Percentiles rank a stretch among this genome's conserved stretches.
These are phyloP conservation scores for Citrus sp. DNA, from an alignment of 345 rosid genomes.

Conservation along the genomic window DNA sequence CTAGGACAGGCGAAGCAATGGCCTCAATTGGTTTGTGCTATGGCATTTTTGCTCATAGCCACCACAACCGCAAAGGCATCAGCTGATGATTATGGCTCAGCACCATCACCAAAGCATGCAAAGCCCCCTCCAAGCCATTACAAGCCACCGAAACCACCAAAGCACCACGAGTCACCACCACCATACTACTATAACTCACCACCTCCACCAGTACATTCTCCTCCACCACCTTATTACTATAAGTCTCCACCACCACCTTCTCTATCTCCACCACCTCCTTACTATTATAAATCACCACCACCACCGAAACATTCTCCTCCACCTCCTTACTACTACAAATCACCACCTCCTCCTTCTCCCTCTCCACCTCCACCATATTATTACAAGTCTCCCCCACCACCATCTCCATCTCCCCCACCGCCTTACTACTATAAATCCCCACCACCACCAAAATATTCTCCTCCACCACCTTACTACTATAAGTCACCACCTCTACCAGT, in stretches of 20 bases:
- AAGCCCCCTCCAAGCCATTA: not conserved
- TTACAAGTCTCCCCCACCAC: not conserved
- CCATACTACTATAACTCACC: not conserved
- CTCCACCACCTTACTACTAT: not conserved
- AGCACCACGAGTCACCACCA: not conserved
- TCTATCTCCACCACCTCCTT: not conserved
- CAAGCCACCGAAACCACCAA: not conserved
- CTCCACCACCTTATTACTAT: not conserved
- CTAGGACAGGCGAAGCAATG: not conserved
- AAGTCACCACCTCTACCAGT: not conserved
- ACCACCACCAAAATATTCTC: not conserved
- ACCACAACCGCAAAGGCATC: conserved; percentile 6
- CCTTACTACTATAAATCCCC: not conserved
- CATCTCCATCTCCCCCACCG: not conserved
- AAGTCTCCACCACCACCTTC: conserved; percentile 8
- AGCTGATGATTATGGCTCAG: not conserved
- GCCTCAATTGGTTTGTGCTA: not conserved
- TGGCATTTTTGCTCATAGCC: conserved; percentile 24
- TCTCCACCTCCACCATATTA: not conserved
- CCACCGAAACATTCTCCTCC: not conserved
- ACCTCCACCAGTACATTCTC: not conserved
- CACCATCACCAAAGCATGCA: not conserved
- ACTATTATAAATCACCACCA: not conserved
- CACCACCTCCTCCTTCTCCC: not conserved
- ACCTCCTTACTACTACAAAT: not conserved